Conservation (phyloP, 257 asterid genomes). For the Linderniella brevidens region DNA sequence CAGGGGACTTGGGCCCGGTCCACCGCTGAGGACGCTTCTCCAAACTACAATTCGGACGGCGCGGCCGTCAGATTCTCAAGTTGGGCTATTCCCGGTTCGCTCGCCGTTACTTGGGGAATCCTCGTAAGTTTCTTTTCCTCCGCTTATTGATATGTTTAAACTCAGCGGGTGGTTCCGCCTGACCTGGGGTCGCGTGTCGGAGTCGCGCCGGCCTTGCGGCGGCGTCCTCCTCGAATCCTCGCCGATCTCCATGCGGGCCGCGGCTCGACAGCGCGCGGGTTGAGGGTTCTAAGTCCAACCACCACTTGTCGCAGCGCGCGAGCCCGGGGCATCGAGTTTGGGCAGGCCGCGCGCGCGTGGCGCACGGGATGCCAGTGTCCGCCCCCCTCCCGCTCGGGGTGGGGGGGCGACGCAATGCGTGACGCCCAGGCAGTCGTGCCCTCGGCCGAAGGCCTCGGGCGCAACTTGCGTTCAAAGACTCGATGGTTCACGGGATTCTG, state of each 20-base stretch:
- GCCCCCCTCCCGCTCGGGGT: no score
- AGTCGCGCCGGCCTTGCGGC: background rate
- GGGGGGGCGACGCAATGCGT: no score
- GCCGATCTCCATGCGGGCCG: no score
- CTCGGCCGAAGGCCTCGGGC: slow-evolving; percentile 13
- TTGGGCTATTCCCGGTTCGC: slow-evolving; percentile 25
- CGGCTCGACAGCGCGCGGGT: no score
- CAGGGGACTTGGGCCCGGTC: slow-evolving; percentile 3
- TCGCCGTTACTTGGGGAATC: slow-evolving; percentile 29
- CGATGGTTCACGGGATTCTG: slow-evolving; percentile 40
- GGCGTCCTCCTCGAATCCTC: no score
- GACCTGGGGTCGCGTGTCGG: slow-evolving; percentile 1
- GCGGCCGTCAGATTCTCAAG: slow-evolving; percentile 16
- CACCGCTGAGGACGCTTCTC: slow-evolving; percentile 1
- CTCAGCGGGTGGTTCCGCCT: background rate
- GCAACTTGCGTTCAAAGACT: slow-evolving; percentile 38
- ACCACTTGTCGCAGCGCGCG: no score
- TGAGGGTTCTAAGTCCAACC: no score
- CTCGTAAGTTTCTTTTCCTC: slow-evolving; percentile 16
- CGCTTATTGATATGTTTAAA: slow-evolving; percentile 2
- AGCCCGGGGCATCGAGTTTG: no score
- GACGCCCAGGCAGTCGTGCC: no score
- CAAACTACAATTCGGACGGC: no score
- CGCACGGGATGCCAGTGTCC: no score
- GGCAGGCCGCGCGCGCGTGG: no score